Base-by-base conservation (phyloP, 2,329 filamentous ascomycete genomes). In the Diplocarpon rosae region DNA sequence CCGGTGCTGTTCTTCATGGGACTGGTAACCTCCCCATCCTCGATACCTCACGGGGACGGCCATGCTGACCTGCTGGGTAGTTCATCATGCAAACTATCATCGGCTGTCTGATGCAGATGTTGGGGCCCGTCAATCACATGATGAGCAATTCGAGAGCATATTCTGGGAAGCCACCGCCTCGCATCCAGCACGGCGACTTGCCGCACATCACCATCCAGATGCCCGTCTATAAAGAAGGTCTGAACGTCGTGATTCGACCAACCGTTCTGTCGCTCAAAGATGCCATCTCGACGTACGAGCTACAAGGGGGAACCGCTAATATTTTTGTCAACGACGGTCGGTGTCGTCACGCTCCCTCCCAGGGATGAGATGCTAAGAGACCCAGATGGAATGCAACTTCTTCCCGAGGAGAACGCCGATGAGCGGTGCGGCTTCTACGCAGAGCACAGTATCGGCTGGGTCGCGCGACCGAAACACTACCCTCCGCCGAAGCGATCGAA, bases 151-250 rank as follows among this genome's bases (percentile, higher is more conserved):
- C 83, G 58, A 85, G 83, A 62, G 90, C 81, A 67, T 92, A 83
- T 66, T 90, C 85, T 0, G 85, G 83, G 1, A 69, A 72, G n/a
- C 72, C 80, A 8, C 78, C 81, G 1, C 73, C 73, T 13, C 70
- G 83, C 38, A 63, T 88, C 24, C 73, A 74, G 45, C 66, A 64
- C 1, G 57, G 65, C 6, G 59, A 69, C 20, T 70, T 89, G 13
- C 83, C 83, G 2, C 84, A 86, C 58, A 71, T 86, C 51, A 90
- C 85, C 2, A 83, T 93, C 34, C 86, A 94, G 59, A 89, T 85
- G 62, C 86, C 86, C 4, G 84, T 93, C 0, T 93, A 92, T 68
- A 92, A 90, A 63, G 86, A 93, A 62, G 85, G 85, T 52, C 71
- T 93, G 2, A 67, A 67, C 30, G 76, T 70, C 49, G 86, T 93